These are phyloP conservation scores for Cyberlindnera amylophila DNA, from an alignment of 805 yeast genomes.

Conservation along the genomic window DNA sequence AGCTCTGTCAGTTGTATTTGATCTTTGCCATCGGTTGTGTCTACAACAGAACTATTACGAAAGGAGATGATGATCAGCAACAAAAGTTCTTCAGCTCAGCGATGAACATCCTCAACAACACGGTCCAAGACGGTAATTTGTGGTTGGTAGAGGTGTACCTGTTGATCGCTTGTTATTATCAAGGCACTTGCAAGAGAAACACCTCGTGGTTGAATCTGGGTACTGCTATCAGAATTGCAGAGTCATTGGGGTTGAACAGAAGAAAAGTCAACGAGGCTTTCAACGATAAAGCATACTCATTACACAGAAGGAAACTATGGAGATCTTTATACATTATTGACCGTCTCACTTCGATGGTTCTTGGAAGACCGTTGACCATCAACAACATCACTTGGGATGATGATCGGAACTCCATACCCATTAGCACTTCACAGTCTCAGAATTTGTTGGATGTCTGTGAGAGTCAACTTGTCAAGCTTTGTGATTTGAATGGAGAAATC, in stretches of 20 bases:
- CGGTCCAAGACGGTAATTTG: conserved; percentile 36
- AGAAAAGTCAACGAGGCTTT: conserved; percentile 36
- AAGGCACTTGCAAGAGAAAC: conserved; percentile 36
- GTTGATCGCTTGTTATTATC: conserved; percentile 38
- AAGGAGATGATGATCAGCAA: no score
- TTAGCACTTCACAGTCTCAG: conserved; percentile 24
- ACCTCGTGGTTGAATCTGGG: conserved; percentile 44
- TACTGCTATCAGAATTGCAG: conserved; percentile 39
- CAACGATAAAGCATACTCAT: conserved; percentile 26
- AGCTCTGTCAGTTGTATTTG: conserved; percentile 35
- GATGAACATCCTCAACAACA: conserved; percentile 29
- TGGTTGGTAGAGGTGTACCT: conserved; percentile 42
- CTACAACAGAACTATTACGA: conserved; percentile 25
- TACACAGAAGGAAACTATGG: conserved; percentile 34
- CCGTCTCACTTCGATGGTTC: conserved; percentile 30
- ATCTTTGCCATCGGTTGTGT: conserved; percentile 40
- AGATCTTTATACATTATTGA: conserved; percentile 35
- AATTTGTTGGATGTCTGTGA: conserved; percentile 27
- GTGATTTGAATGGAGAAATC: conserved; percentile 30
- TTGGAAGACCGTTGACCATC: conserved; percentile 38
- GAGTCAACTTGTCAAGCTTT: conserved; percentile 29
- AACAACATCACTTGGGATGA: conserved; percentile 39
- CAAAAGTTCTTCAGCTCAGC: no score
- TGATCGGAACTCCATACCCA: no score
- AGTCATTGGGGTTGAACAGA: conserved; percentile 39